A percentile compares a stretch with the other conserved stretches of the same genome.
Evolutionary conservation across 2,329 filamentous ascomycete species (phyloP).

Genomic region (Zymoseptoria tritici): DNA sequence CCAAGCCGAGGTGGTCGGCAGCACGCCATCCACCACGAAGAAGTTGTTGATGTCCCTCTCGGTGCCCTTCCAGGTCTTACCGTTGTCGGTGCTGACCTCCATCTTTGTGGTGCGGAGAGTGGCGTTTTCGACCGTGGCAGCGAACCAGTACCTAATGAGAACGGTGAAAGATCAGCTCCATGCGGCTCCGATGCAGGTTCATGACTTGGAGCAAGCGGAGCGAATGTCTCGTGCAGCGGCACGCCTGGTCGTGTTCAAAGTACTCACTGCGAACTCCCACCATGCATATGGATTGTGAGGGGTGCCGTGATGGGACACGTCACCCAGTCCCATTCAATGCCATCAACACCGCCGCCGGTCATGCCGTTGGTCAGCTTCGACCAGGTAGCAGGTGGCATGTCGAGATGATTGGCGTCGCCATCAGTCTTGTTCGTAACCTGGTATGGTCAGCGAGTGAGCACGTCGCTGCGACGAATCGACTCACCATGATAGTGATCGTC

Average conservation of each 20-base stretch:
- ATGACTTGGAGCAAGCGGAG: no score
- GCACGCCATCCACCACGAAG: slow-evolving; percentile 12
- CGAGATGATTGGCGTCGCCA: not conserved
- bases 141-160: slow-evolving; percentile 15
- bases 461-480: not conserved
- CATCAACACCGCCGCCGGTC: not conserved
- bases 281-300: not conserved
- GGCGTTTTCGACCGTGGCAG: slow-evolving; percentile 19
- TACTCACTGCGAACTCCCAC: not conserved
- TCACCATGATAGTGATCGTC: not conserved
- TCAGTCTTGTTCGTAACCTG: not conserved
- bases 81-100: slow-evolving; percentile 16
- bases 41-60: slow-evolving; percentile 19
- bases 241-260: no score
- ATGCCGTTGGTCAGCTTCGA: not conserved
- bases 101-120: slow-evolving; percentile 15
- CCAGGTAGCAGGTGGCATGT: not conserved
- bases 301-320: not conserved
- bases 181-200: no score
- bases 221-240: no score
- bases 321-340: not conserved
- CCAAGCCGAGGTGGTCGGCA: slow-evolving; percentile 11
- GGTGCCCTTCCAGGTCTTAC: slow-evolving; percentile 17
- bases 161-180: no score
- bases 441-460: not conserved